Evolutionary conservation across 768 basidiomycete genomes (phyloP).

Genomic region (Russula emetica): DNA sequence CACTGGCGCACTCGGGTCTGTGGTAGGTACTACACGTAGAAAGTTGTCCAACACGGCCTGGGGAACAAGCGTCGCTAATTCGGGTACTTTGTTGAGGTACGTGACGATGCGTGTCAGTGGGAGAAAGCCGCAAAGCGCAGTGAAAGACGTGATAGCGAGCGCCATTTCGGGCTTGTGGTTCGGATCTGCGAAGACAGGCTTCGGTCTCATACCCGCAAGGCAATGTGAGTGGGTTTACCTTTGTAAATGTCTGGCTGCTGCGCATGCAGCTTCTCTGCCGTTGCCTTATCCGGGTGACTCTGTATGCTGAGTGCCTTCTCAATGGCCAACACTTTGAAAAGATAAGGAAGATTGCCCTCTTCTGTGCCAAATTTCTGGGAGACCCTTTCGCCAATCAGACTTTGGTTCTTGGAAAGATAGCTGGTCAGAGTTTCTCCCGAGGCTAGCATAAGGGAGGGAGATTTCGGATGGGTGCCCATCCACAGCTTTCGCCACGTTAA

Average conservation of each 20-base stretch:
- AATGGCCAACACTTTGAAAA: constrained; percentile 91
- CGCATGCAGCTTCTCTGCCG: constrained; percentile 49
- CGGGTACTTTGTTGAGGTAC: constrained; percentile 65
- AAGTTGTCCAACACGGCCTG: constrained; percentile 50
- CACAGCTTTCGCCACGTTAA: constrained; percentile 59
- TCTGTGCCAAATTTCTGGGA: constrained; percentile 36
- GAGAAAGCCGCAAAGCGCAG: constrained; percentile 88
- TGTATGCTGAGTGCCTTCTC: constrained; percentile 88
- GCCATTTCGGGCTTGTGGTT: constrained; percentile 99
- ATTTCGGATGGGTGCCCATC: constrained; percentile 95
- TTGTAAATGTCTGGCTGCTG: constrained; percentile 84
- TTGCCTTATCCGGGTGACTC: constrained; percentile 83
- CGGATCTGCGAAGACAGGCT: constrained; percentile 51
- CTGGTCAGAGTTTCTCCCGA: constrained; percentile 49
- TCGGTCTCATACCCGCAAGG: constrained; percentile 19
- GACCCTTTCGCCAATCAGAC: constrained; percentile 47
- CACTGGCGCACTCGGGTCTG: constrained; percentile 41
- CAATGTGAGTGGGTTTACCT: constrained; percentile 45
- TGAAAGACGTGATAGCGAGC: constrained; percentile 88
- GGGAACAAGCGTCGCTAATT: constrained; percentile 71
- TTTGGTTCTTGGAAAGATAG: constrained; percentile 60
- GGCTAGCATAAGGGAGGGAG: constrained; percentile 50
- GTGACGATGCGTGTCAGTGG: constrained; percentile 69
- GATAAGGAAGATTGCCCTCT: constrained; percentile 75
- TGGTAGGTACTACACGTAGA: constrained; percentile 41